phyloP scores from a whole-genome alignment of 495 filamentous ascomycete genomes.

The Podospora pseudocomata region DNA sequence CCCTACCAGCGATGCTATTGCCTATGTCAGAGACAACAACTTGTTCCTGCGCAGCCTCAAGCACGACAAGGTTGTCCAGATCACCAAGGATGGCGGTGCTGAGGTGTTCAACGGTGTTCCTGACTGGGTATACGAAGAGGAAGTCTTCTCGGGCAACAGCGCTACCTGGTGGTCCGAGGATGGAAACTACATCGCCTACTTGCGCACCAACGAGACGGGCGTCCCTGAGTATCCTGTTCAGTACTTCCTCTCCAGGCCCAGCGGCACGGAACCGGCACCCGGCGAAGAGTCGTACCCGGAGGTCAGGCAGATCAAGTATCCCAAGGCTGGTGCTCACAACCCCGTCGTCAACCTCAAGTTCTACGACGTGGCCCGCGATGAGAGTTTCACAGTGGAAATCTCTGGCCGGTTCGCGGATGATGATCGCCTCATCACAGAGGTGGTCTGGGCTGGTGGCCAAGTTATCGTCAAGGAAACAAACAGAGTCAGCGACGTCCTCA shows the following conservation, averaged over 20 bases:
- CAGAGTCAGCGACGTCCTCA: slow-evolving; percentile 84
- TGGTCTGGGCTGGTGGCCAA: slow-evolving; percentile 83
- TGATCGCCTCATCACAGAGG: slow-evolving; percentile 86
- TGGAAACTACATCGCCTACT: slow-evolving; percentile 81
- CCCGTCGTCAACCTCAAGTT: slow-evolving; percentile 83
- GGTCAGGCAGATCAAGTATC: slow-evolving; percentile 89
- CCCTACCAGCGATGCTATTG: slow-evolving; percentile 76
- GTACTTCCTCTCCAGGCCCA: slow-evolving; percentile 86
- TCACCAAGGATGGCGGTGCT: slow-evolving; percentile 81
- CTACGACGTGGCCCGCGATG: slow-evolving; percentile 76
- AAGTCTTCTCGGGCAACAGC: slow-evolving; percentile 76
- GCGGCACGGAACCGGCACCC: slow-evolving; percentile 62
- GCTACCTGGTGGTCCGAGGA: slow-evolving; percentile 94
- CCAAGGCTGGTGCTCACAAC: slow-evolving; percentile 92
- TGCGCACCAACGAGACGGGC: slow-evolving; percentile 85
- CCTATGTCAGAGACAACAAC: slow-evolving; percentile 85
- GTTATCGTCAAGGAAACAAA: slow-evolving; percentile 89
- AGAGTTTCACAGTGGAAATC: slow-evolving; percentile 75
- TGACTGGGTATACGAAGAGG: slow-evolving; percentile 99
- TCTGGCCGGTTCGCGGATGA: slow-evolving; percentile 73
- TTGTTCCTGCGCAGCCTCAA: slow-evolving; percentile 71
- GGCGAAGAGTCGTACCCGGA: slow-evolving; percentile 91
- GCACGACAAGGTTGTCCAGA: slow-evolving; percentile 53
- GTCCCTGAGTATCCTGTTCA: slow-evolving; percentile 94
- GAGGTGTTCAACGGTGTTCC: slow-evolving; percentile 96